Evolutionary conservation across 352 stramenopile species (phyloP), one percentile per base, ranked within the genome.

Genomic region (Globisporangium lucens): DNA sequence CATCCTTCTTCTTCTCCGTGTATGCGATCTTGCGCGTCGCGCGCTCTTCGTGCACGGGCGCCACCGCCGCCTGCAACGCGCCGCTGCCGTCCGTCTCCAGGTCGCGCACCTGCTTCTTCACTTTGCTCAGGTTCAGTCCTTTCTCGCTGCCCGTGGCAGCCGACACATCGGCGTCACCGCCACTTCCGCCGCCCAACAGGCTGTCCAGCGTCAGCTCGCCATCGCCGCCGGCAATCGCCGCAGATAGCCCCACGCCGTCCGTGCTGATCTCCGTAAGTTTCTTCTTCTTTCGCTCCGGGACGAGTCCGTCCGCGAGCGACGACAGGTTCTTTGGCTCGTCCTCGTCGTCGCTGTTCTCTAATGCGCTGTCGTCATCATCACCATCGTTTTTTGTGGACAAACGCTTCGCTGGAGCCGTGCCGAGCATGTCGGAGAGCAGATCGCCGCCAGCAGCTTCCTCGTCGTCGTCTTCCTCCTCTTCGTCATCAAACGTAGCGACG

Each of bases 21-120:
- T 99, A 99, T 51, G 86, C 81, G 29, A 98, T 75, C 68, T 98
- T 97, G 6, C 96, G 85, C 29, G 88, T 78, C 7, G 85, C 89
- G 30, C 96, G 90, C 56, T 96, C 91, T 10, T 96, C 87, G 9
- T 97, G 77, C 7, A 97, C 79, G 0, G 86, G 81, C 29, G 91
- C 79, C 1, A 96, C 66, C 0, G 88, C 86, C 27, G 87, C 80
- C 56, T 87, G 70, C 33, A 95, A 61, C 35, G 82, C 80, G 0
- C 71, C 79, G 29, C 75, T 81, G 53, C 76, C 75, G 51, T 89
- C 81, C 56, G 77, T 80, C 67, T 92, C 85, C 46, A 92, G 70
- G 29, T 85, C 76, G n/a, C 79, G 68, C 35, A 95, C 75, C 56
- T 94, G 87, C 67, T 91, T 85, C 65, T 93, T 80, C 58, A 97